Conservation (phyloP, 2,329 filamentous ascomycete genomes). For the Aspergillus pseudoviridinutans region DNA sequence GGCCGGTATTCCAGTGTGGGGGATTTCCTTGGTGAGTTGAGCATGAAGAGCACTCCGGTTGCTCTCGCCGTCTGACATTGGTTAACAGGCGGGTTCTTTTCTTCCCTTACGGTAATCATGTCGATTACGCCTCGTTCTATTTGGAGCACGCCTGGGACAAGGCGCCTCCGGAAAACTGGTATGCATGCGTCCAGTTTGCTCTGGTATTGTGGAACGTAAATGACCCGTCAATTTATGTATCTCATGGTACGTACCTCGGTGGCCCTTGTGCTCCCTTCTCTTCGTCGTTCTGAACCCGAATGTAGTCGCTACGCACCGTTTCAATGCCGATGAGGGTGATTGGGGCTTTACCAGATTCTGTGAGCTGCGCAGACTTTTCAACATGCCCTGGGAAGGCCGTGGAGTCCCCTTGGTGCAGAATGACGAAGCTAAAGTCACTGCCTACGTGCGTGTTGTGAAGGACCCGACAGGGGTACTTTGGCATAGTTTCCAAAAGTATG, state of each 20-base stretch:
- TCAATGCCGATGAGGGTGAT: constrained; percentile 92
- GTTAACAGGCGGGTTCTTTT: constrained; percentile 77
- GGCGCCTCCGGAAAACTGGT: constrained; percentile 85
- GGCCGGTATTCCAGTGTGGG: constrained; percentile 80
- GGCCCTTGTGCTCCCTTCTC: neutral
- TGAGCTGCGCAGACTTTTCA: constrained; percentile 81
- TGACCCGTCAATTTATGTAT: constrained; percentile 75
- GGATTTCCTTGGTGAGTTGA: constrained; percentile 75
- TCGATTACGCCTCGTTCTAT: constrained; percentile 91
- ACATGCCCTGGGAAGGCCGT: constrained; percentile 66
- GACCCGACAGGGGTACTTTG: constrained; percentile 48
- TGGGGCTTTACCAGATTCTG: constrained; percentile 99
- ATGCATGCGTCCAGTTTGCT: constrained; percentile 92
- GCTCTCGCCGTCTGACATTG: constrained; percentile 19
- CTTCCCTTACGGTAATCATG: constrained; percentile 92
- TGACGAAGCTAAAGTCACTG: constrained; percentile 45
- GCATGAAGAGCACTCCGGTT: neutral
- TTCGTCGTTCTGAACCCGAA: constrained; percentile 3
- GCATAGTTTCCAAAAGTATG: constrained; percentile 45
- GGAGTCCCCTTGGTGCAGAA: constrained; percentile 54
- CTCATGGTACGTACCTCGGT: constrained; percentile 56
- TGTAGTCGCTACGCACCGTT: constrained; percentile 79
- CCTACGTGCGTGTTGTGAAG: constrained; percentile 48
- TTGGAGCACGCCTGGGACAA: constrained; percentile 85
- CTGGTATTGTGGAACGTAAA: constrained; percentile 92